Evolutionary conservation across 2,329 filamentous ascomycete genomes (phyloP), one percentile per base, ranked within the genome.

Genomic region (Gaeumannomyces tritici): DNA sequence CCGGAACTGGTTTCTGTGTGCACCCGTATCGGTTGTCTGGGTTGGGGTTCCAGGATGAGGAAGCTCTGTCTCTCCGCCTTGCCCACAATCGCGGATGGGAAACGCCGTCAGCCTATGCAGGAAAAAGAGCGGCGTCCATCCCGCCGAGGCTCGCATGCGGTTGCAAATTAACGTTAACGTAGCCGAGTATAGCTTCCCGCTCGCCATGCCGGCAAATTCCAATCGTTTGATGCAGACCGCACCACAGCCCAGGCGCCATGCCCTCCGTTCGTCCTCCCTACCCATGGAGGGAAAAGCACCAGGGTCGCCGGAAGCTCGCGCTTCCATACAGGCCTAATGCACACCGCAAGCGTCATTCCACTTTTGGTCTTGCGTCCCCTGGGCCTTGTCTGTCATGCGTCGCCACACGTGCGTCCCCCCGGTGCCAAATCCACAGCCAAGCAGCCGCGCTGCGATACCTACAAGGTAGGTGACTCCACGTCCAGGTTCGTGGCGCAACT

Each of bases 81-180:
- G 11, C 21, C 4, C 18, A 21, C 42, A 24, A 21, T 24, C 21
- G 42, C 42, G 42, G 42, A 51, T n/a, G 42, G 42, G 21, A 21
- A 24, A 21, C 42, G 21, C 42, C 42, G 67, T 57, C 75, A n/a
- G 72, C 24, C 66, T 66, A 61, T 67, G 69, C 42, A 51, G 42
- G 42, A 13, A 51, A n/a, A 24, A 51, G 11, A 51, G 42, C 42
- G 42, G 42, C 42, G 42, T 51, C 21, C 42, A 51, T 51, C 42
- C 42, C 21, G 42, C 42, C 42, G 42, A 51, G 11, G 42, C 7
- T 18, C 42, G 42, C 42, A 42, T 42, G 35, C 42, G 24, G 6
- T 21, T n/a, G 42, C 42, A 51, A n/a, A 51, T 51, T 51, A 51
- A 51, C 42, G 42, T 51, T 51, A 51, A 51, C n/a, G 21, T 8